phyloP scores from a whole-genome alignment of 2,329 filamentous ascomycete genomes.

The Penicillium frequentans region DNA sequence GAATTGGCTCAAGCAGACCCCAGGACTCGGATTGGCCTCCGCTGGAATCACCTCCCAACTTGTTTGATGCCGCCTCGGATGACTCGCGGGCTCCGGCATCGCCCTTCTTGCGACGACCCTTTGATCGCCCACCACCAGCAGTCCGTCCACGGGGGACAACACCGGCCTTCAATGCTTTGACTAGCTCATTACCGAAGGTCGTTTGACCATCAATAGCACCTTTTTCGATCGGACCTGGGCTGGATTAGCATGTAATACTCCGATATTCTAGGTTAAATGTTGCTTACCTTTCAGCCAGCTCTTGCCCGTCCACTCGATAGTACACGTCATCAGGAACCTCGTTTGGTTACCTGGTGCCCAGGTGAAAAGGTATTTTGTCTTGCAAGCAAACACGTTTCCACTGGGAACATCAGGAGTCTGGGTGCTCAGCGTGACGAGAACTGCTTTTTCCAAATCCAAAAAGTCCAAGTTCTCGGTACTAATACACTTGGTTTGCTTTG shows the following conservation, averaged over 20 bases:
- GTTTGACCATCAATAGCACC: constrained; percentile 87
- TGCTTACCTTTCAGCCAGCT: constrained; percentile 90
- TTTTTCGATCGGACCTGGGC: constrained; percentile 86
- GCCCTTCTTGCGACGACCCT: constrained; percentile 62
- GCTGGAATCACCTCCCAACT: constrained; percentile 41
- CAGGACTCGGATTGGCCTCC: constrained; percentile 57
- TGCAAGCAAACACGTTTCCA: constrained; percentile 85
- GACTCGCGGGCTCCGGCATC: constrained; percentile 40
- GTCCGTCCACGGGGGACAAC: constrained; percentile 65
- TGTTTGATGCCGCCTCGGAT: constrained; percentile 44
- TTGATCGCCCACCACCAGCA: constrained; percentile 52
- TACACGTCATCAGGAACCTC: constrained; percentile 81
- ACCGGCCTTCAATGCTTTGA: constrained; percentile 70
- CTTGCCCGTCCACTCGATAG: constrained; percentile 94
- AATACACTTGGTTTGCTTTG: constrained; percentile 91
- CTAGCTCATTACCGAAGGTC: constrained; percentile 77
- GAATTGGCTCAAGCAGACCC: constrained; percentile 80
- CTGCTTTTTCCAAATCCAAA: constrained; percentile 81
- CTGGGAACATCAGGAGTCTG: constrained; percentile 94
- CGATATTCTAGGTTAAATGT: neutral
- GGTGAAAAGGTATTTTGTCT: constrained; percentile 90
- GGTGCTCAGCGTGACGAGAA: constrained; percentile 78
- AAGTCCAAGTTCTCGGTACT: constrained; percentile 81
- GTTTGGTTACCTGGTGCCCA: constrained; percentile 90
- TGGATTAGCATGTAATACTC: constrained; percentile 28